Conservation (phyloP, 139 green algal genomes). For the Micractinium conductrix region DNA sequence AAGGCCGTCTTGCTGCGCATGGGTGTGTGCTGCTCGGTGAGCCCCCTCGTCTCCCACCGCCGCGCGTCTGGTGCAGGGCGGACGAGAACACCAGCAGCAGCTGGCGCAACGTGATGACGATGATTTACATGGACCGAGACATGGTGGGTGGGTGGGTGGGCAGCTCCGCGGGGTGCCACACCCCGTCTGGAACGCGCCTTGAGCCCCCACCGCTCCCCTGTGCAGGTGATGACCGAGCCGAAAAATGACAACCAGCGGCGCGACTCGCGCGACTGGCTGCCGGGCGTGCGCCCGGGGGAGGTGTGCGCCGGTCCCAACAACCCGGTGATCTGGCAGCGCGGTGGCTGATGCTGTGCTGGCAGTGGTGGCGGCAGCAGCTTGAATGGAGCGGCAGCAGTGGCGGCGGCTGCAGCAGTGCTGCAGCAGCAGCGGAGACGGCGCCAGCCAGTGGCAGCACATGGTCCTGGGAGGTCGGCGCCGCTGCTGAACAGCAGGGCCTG, state of each 20-base stretch:
- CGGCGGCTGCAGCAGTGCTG: no score
- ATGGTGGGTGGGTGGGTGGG: not conserved
- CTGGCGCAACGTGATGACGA: slow-evolving; percentile 33
- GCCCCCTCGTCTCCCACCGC: not conserved
- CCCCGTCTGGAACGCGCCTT: not conserved
- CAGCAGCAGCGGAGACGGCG: no score
- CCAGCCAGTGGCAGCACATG: no score
- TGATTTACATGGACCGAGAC: slow-evolving; percentile 49
- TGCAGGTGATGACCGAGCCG: slow-evolving; percentile 31
- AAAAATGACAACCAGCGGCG: slow-evolving; percentile 36
- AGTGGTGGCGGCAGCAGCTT: not conserved
- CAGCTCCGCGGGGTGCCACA: no score
- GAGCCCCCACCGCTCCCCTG: not conserved
- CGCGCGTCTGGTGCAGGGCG: not conserved
- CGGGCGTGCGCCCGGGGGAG: slow-evolving; percentile 2
- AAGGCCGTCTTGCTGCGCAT: not conserved
- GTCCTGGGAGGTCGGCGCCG: no score
- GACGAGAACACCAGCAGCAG: slow-evolving; percentile 22
- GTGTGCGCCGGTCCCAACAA: slow-evolving; percentile 22
- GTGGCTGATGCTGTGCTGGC: not conserved
- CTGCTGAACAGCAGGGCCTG: no score
- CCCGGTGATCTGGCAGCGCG: slow-evolving; percentile 26
- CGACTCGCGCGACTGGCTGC: slow-evolving; percentile 13
- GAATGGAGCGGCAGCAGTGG: not conserved
- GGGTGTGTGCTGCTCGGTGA: not conserved